phyloP scores from a whole-genome alignment of 257 asterid genomes.

The Salvia rosmarinus region DNA sequence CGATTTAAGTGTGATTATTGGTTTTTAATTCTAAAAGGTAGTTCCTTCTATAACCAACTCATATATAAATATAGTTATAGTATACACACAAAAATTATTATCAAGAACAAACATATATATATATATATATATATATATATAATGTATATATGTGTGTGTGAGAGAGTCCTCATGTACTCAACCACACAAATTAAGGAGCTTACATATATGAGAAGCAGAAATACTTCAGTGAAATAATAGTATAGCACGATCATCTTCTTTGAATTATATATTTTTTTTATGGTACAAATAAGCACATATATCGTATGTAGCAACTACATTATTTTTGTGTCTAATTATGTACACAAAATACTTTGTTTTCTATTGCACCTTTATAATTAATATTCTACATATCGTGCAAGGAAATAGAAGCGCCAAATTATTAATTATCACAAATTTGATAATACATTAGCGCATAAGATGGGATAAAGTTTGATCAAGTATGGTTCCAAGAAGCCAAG shows the following conservation, averaged over 20 bases:
- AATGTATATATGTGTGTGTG: too few relatives aligned
- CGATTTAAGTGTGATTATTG: too few relatives aligned
- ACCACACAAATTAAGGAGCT: too few relatives aligned
- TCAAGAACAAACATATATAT: too few relatives aligned
- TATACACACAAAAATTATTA: too few relatives aligned
- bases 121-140: too few relatives aligned
- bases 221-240: neutral
- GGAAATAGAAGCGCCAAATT: neutral
- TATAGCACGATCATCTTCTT: neutral
- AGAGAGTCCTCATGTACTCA: too few relatives aligned
- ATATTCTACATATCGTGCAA: neutral
- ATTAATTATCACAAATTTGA: neutral
- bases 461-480: constrained; percentile 26
- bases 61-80: too few relatives aligned
- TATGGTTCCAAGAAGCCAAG: constrained; percentile 63
- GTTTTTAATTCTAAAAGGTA: too few relatives aligned
- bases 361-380: constrained; percentile 11
- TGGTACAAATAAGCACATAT: too few relatives aligned
- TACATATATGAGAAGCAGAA: too few relatives aligned
- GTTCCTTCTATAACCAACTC: too few relatives aligned
- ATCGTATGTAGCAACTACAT: neutral
- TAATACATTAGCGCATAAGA: neutral
- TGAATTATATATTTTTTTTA: neutral
- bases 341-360: neutral
- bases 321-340: neutral